phyloP scores from a whole-genome alignment of 2,329 filamentous ascomycete genomes.

The Achaetomium macrosporum region DNA sequence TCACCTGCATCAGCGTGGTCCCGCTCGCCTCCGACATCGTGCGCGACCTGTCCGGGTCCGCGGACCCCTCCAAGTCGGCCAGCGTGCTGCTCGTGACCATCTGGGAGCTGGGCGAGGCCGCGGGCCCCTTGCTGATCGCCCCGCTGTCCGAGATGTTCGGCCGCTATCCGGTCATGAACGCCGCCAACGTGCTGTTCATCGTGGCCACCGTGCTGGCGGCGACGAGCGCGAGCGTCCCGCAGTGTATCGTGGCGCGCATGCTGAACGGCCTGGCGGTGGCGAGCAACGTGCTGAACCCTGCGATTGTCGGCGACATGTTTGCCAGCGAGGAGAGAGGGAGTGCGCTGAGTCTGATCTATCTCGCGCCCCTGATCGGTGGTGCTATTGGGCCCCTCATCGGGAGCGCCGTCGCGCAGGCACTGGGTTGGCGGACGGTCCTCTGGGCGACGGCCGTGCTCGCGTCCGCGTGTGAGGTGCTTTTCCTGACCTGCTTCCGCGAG shows the following conservation, averaged over 20 bases:
- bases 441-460: conserved; percentile 46
- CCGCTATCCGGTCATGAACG: conserved; percentile 49
- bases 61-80: conserved; percentile 37
- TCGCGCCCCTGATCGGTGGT: conserved; percentile 53
- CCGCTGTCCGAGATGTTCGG: conserved; percentile 58
- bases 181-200: conserved; percentile 47
- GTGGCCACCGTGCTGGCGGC: conserved; percentile 43
- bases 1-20: conserved; percentile 52
- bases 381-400: conserved; percentile 51
- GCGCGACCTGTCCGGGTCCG: conserved; percentile 37
- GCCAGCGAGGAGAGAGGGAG: conserved; percentile 49
- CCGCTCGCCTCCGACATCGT: conserved; percentile 49
- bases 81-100: conserved; percentile 62
- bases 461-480: conserved; percentile 42
- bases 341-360: conserved; percentile 51
- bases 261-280: conserved; percentile 58
- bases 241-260: conserved; percentile 49
- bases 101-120: conserved; percentile 61
- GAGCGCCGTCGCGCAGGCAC: conserved; percentile 47
- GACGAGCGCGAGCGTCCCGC: conserved; percentile 37
- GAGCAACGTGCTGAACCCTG: conserved; percentile 57
- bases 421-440: conserved; percentile 50
- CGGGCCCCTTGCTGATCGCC: conserved; percentile 55
- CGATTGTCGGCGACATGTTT: conserved; percentile 60
- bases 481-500: conserved; percentile 50